Percentiles rank a stretch among this genome's conserved stretches.
Evolutionary conservation across 345 rosid genomes (phyloP).

Genomic region (Psidium guajava): DNA sequence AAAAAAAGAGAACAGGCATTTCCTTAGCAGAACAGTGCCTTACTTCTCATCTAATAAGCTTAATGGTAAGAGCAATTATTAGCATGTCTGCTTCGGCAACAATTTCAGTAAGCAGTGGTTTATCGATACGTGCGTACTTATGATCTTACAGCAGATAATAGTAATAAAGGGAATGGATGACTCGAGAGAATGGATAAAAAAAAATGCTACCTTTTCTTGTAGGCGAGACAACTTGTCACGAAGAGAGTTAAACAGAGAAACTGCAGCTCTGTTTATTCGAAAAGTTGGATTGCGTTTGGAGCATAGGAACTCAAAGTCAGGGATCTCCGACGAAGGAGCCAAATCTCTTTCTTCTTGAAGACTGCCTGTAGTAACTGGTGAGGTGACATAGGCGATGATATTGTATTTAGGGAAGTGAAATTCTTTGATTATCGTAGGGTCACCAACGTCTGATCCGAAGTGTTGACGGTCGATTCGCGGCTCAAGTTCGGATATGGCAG

Average conservation of each 20-base stretch:
- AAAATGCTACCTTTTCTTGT: constrained; percentile 20
- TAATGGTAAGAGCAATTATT: background rate
- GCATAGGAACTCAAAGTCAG: constrained; percentile 27
- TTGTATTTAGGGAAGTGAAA: constrained; percentile 1
- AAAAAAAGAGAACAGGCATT: background rate
- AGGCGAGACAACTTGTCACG: constrained; percentile 14
- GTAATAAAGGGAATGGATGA: background rate
- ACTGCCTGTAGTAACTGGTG: constrained; percentile 2
- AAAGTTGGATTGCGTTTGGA: constrained; percentile 16
- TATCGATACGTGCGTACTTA: background rate
- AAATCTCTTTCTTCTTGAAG: constrained; percentile 6
- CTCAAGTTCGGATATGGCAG: constrained; percentile 10
- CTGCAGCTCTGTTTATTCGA: constrained; percentile 27
- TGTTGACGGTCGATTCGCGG: background rate
- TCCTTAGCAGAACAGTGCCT: background rate
- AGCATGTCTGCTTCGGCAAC: background rate
- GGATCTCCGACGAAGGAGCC: constrained; percentile 13
- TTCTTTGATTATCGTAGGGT: constrained; percentile 3
- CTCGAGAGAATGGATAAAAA: background rate
- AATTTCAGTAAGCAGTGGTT: too few relatives aligned
- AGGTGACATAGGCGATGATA: constrained; percentile 27
- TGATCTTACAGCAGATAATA: background rate
- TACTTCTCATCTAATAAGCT: background rate
- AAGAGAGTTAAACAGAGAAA: constrained; percentile 18
- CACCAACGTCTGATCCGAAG: background rate